Percentiles rank a stretch among this genome's conserved stretches.
Evolutionary conservation across 108 stramenopile species (phyloP).

Genomic region (Nannochloropsis oceanica): DNA sequence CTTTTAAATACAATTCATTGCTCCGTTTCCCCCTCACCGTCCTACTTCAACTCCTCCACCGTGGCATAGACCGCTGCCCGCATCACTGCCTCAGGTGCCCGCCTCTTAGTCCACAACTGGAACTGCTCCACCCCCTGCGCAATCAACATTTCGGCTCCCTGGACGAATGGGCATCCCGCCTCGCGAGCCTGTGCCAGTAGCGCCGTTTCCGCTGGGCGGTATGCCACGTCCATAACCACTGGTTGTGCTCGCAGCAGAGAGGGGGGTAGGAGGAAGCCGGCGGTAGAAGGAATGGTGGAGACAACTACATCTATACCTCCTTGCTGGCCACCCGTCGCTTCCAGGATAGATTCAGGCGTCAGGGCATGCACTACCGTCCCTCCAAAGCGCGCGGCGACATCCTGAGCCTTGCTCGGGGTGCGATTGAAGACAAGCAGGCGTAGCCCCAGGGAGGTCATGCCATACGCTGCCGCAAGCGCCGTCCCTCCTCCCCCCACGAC

Average conservation of each 20-base stretch:
- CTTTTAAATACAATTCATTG: too few species aligned
- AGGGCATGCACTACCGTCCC: constrained; percentile 56
- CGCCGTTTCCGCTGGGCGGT: constrained; percentile 79
- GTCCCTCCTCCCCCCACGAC: constrained; percentile 94
- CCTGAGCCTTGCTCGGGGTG: constrained; percentile 67
- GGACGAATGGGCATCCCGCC: constrained; percentile 58
- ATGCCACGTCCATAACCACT: constrained; percentile 61
- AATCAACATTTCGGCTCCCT: constrained; percentile 95
- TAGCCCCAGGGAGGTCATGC: constrained; percentile 38
- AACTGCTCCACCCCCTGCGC: constrained; percentile 94
- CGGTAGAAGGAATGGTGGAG: constrained; percentile 76
- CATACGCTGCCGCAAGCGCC: constrained; percentile 84
- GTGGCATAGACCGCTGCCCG: constrained; percentile 6
- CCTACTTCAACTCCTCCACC: constrained; percentile 5
- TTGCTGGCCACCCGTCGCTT: background rate
- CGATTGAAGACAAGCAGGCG: constrained; percentile 83
- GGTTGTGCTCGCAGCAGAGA: constrained; percentile 49
- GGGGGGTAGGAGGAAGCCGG: constrained; percentile 67
- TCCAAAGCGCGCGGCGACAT: constrained; percentile 68
- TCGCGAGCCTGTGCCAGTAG: constrained; percentile 65
- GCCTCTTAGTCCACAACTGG: constrained; percentile 74
- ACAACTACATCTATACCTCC: constrained; percentile 55
- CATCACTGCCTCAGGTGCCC: constrained; percentile 49
- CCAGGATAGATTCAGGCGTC: constrained; percentile 24
- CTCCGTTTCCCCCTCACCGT: too few species aligned